Base-by-base conservation (phyloP, 2,329 filamentous ascomycete species). In the Lojkania enalia region DNA sequence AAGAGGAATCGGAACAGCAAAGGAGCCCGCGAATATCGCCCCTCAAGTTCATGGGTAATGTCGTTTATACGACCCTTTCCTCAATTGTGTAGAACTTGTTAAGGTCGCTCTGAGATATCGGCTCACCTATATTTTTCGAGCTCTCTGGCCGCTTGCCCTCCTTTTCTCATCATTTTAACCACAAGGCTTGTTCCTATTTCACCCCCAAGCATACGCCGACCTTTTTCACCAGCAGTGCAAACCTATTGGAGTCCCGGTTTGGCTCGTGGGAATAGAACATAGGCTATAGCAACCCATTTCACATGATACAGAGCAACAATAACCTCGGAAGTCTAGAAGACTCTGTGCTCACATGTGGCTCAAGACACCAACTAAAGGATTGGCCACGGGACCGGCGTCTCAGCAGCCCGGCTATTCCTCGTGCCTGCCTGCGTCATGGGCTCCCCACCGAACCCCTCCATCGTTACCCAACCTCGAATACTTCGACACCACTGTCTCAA, bases 381-480 rank as follows among this genome's bases (percentile, higher is more conserved):
- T 11, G 7, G 9, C 15, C 9, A 33, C 15, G 9, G 15, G 30
- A 33, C 30, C 37, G 15, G 7, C 15, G 7, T 7, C 9, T 27
- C 25, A 27, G n/a, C 9, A n/a, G 25, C 25, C 25, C 25, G 9
- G 9, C 25, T n/a, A 27, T 27, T n/a, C 7, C n/a, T 15, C 30
- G 9, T 21, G 16, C 15, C 33, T 9, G 15, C 33, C 16, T 36
- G 33, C 33, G 33, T 36, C 33, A 36, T 36, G 16, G 11, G 33
- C 9, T 9, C 16, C 16, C 33, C 30, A 33, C 30, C 30, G 16
- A 33, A 33, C 7, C 30, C 30, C 15, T 19, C 20, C 33, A 9
- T 9, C 16, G 19, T 19, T 5, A 5, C 33, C 14, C 33, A 15
- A 23, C 18, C 29, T 9, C 39, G 4, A 13, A 20, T 19, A 33